A percentile compares a stretch with the other conserved stretches of the same genome.
Conservation (phyloP, 2,329 filamentous ascomycete species). For the Stagonosporopsis rhizophila region DNA sequence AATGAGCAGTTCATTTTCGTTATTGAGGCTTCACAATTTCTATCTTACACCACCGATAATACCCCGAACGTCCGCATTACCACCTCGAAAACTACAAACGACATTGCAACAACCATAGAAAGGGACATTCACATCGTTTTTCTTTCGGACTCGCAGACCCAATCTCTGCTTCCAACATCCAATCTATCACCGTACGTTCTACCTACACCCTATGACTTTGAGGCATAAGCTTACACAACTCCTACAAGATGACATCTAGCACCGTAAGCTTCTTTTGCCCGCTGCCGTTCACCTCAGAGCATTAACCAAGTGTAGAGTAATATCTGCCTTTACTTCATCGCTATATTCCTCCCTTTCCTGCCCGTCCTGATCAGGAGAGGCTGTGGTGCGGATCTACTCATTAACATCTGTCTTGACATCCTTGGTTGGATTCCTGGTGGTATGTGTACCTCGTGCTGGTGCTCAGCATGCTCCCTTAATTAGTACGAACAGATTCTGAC, state of each 20-base stretch:
- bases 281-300: not conserved
- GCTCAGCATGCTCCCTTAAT: not conserved
- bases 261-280: not conserved
- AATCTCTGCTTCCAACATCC: not conserved
- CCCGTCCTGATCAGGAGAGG: constrained; percentile 51
- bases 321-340: constrained; percentile 43
- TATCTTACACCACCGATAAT: not conserved
- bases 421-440: constrained; percentile 40
- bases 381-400: constrained; percentile 50
- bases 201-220: no score
- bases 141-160: no score
- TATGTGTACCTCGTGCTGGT: not conserved
- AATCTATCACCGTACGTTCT: not conserved
- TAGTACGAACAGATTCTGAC: not conserved
- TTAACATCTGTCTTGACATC: constrained; percentile 50
- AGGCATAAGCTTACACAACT: not conserved
- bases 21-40: not conserved
- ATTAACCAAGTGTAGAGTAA: constrained; percentile 19
- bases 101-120: not conserved
- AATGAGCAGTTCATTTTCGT: not conserved
- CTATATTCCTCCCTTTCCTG: constrained; percentile 48
- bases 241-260: not conserved
- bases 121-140: no score
- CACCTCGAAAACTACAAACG: not conserved
- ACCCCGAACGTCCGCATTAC: not conserved